Conservation (phyloP, 176 grass and related monocot genomes). For the Aegilops bicornis region DNA sequence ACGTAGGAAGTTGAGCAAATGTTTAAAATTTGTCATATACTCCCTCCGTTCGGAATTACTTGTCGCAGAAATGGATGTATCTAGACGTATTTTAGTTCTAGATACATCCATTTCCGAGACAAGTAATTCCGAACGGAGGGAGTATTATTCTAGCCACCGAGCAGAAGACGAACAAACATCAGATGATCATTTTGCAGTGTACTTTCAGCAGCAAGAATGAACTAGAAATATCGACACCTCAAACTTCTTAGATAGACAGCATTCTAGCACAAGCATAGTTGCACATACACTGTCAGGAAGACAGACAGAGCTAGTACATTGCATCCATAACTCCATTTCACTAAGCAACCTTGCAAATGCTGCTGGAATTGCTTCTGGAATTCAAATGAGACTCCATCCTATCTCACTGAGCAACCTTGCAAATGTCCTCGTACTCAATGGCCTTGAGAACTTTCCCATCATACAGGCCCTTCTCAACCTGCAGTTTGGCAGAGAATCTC, state of each 20-base stretch:
- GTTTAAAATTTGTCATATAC: background rate
- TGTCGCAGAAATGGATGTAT: no score
- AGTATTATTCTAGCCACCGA: conserved; percentile 5
- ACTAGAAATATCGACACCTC: conserved; percentile 16
- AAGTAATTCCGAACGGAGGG: no score
- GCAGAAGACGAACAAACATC: conserved; percentile 2
- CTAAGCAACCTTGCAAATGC: background rate
- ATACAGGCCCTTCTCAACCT: conserved; percentile 92
- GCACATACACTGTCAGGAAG: background rate
- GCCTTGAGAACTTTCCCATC: conserved; percentile 82
- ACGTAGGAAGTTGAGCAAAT: conserved; percentile 14
- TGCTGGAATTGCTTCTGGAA: conserved; percentile 8
- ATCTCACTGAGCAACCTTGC: conserved; percentile 65
- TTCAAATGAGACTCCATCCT: background rate
- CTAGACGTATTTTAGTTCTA: no score
- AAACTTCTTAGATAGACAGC: conserved; percentile 5
- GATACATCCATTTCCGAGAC: no score
- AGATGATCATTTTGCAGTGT: background rate
- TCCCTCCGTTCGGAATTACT: no score
- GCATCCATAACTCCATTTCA: background rate
- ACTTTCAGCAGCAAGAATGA: background rate
- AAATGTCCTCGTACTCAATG: conserved; percentile 90
- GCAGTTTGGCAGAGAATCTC: conserved; percentile 76
- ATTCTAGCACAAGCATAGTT: conserved; percentile 24
- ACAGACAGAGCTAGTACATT: background rate